A percentile compares a stretch with the other conserved stretches of the same genome.
Evolutionary conservation across 2,329 filamentous ascomycete species (phyloP).

Genomic region (Colletotrichum coccodes): DNA sequence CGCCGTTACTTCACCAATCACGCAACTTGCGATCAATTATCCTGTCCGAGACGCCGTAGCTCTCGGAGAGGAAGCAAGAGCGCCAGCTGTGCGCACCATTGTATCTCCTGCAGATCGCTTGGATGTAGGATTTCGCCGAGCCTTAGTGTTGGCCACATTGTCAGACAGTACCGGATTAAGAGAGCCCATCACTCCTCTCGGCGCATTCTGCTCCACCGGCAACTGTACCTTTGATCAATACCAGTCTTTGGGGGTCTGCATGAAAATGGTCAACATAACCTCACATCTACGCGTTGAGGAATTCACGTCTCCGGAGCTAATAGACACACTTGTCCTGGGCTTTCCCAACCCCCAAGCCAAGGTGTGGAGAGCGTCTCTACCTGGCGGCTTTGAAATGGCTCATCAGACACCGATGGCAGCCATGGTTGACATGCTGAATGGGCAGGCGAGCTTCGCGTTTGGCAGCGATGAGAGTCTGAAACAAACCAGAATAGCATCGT

Average conservation of each 20-base stretch:
- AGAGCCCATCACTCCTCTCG: neutral
- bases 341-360: neutral
- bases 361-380: constrained; percentile 6
- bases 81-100: neutral
- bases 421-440: constrained; percentile 4
- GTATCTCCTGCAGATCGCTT: neutral
- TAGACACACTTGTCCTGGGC: neutral
- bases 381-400: neutral
- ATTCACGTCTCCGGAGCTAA: neutral
- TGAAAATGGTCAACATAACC: constrained; percentile 10
- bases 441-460: neutral
- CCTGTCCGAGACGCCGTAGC: constrained; percentile 7
- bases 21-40: constrained; percentile 26
- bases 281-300: neutral
- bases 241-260: constrained; percentile 9
- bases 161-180: neutral
- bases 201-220: constrained; percentile 5
- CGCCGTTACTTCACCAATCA: constrained; percentile 19
- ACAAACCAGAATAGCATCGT: neutral
- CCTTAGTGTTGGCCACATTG: neutral
- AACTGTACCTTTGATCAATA: constrained; percentile 15
- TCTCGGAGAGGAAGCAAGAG: neutral
- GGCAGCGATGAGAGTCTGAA: neutral
- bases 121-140: neutral
- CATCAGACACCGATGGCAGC: neutral